These are phyloP conservation scores for Trichophyton equinum DNA, from an alignment of 2,329 filamentous ascomycete genomes.

Conservation along the genomic window DNA sequence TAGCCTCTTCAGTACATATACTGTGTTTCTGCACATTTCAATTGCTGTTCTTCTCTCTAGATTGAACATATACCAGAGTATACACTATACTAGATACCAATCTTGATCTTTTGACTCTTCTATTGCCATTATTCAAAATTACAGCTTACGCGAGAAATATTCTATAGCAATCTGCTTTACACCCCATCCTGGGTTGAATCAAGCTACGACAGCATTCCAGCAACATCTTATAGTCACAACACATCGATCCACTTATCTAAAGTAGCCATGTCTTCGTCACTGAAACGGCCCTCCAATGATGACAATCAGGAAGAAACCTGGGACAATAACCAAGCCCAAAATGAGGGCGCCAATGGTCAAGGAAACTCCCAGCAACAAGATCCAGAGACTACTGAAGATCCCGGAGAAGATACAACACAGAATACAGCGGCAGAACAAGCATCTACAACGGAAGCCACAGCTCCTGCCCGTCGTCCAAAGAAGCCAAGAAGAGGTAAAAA, in stretches of 20 bases:
- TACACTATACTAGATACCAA: not conserved
- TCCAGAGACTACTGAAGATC: not conserved
- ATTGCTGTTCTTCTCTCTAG: not conserved
- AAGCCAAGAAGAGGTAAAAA: slow-evolving; percentile 15
- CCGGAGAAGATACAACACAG: not conserved
- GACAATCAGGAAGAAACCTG: not conserved
- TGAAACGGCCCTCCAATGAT: not conserved
- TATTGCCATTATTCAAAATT: not conserved
- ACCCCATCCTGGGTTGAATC: not conserved
- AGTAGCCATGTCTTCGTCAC: not conserved
- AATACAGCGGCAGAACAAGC: not conserved
- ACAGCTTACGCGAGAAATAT: not conserved
- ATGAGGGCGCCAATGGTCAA: not conserved
- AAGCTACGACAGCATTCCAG: not conserved
- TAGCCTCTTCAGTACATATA: not conserved
- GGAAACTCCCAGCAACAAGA: not conserved
- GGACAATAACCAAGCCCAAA: not conserved
- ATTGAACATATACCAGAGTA: not conserved
- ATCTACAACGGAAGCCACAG: not conserved
- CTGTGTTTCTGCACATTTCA: not conserved
- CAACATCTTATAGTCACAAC: not conserved
- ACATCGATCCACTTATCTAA: not conserved
- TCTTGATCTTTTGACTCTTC: not conserved
- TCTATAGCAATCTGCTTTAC: not conserved
- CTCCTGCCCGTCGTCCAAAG: slow-evolving; percentile 8